Percentiles rank a stretch among this genome's conserved stretches.
phyloP scores from a whole-genome alignment of 352 stramenopile genomes.

The Hyaloperonospora arabidopsidis region DNA sequence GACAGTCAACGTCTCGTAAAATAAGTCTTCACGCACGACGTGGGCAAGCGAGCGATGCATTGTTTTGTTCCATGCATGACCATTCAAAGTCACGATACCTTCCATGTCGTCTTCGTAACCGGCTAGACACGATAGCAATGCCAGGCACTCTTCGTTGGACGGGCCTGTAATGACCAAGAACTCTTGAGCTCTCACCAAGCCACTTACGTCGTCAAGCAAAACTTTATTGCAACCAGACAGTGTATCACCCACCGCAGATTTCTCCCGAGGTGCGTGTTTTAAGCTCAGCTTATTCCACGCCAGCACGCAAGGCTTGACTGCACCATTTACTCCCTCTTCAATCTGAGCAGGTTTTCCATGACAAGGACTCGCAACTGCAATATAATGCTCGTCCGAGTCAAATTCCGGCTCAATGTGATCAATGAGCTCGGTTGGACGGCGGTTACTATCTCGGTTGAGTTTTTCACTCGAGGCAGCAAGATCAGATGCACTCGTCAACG shows the following conservation, averaged over 20 bases:
- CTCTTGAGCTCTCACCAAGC: constrained; percentile 31
- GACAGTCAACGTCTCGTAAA: constrained; percentile 84
- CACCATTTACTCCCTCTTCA: constrained; percentile 5
- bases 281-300: constrained; percentile 26
- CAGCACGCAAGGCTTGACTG: constrained; percentile 21
- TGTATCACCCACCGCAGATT: background rate
- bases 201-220: constrained; percentile 43
- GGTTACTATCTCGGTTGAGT: constrained; percentile 22
- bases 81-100: constrained; percentile 54
- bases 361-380: constrained; percentile 22
- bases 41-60: constrained; percentile 39
- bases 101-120: constrained; percentile 74
- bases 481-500: constrained; percentile 1
- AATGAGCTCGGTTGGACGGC: constrained; percentile 26
- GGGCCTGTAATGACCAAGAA: constrained; percentile 87
- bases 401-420: constrained; percentile 25
- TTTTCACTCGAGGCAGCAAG: constrained; percentile 4
- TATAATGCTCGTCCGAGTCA: constrained; percentile 24
- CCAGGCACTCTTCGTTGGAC: constrained; percentile 89
- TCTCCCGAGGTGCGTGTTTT: constrained; percentile 13
- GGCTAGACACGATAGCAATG: constrained; percentile 89
- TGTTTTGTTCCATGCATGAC: constrained; percentile 33
- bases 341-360: background rate
- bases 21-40: constrained; percentile 88
- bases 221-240: constrained; percentile 3